These are phyloP conservation scores for Candida rishiriensis DNA, from an alignment of 805 yeast species.

Conservation along the genomic window DNA sequence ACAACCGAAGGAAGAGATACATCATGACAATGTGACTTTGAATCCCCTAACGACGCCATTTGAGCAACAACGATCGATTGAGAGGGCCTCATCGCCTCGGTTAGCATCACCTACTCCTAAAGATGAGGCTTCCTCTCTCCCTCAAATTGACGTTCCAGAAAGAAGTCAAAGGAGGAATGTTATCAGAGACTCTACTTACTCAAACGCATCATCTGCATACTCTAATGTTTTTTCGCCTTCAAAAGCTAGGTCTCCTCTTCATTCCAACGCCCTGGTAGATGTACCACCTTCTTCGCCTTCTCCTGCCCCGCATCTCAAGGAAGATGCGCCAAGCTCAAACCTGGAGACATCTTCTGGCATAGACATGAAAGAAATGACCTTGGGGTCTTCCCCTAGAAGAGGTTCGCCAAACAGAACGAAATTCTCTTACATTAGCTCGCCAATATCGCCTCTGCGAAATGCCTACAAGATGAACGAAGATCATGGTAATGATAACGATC, in stretches of 20 bases:
- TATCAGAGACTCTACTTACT: conserved; percentile 9
- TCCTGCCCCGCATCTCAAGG: conserved; percentile 2
- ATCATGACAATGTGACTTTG: conserved; percentile 3
- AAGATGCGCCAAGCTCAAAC: background rate
- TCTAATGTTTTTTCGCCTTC: conserved; percentile 5
- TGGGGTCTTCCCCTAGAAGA: conserved; percentile 31
- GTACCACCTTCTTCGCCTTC: background rate
- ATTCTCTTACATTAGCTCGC: conserved; percentile 7
- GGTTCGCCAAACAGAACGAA: conserved; percentile 22
- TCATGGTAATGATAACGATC: conserved; percentile 1
- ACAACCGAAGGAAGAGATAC: background rate
- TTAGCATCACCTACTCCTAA: conserved; percentile 6
- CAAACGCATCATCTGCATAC: conserved; percentile 13
- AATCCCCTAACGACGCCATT: conserved; percentile 24
- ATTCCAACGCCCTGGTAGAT: background rate
- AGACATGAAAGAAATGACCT: conserved; percentile 13
- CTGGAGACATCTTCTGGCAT: conserved; percentile 2
- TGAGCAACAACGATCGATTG: conserved; percentile 16
- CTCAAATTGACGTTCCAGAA: conserved; percentile 21
- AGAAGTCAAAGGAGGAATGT: conserved; percentile 22
- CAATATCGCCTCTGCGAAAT: conserved; percentile 15
- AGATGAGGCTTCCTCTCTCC: conserved; percentile 1
- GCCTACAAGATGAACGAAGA: conserved; percentile 4
- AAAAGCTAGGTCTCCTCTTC: conserved; percentile 5
- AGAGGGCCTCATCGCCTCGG: conserved; percentile 7